phyloP scores from a whole-genome alignment of 345 rosid species.

The Eucalyptus leucophloia region DNA sequence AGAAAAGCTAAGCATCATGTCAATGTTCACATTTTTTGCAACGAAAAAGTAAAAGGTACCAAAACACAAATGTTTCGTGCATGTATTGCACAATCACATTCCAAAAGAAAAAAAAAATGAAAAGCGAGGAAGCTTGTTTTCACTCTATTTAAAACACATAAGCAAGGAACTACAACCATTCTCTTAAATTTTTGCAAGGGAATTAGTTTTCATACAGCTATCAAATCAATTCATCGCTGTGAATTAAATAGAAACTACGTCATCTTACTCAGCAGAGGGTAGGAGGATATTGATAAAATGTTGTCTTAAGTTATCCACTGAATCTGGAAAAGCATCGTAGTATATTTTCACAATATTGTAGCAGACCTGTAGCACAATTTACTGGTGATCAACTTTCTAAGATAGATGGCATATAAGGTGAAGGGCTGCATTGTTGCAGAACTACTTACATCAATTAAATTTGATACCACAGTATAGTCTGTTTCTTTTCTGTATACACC shows the following conservation, averaged over 20 bases:
- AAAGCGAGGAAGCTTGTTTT: background rate
- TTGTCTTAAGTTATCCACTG: conserved; percentile 4
- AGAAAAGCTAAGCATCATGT: background rate
- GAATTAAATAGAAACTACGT: background rate
- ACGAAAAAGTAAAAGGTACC: background rate
- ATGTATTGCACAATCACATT: background rate
- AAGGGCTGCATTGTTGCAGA: background rate
- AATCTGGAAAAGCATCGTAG: conserved; percentile 9
- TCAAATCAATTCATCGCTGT: background rate
- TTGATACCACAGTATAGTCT: conserved; percentile 7
- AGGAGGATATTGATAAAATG: conserved; percentile 9
- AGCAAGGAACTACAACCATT: background rate
- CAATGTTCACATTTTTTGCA: background rate
- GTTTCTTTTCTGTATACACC: conserved; percentile 9
- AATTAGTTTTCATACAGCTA: background rate
- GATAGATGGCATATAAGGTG: background rate
- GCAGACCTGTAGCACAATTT: conserved; percentile 6
- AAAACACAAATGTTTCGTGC: background rate
- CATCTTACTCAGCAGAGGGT: conserved; percentile 14
- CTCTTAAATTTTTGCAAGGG: background rate
- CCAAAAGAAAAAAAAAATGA: background rate
- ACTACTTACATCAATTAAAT: conserved; percentile 12
- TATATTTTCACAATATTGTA: conserved; percentile 6
- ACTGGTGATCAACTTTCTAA: background rate
- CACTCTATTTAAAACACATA: background rate